Conservation (phyloP, 495 filamentous ascomycete species). For the Clavariopsis aquatica region DNA sequence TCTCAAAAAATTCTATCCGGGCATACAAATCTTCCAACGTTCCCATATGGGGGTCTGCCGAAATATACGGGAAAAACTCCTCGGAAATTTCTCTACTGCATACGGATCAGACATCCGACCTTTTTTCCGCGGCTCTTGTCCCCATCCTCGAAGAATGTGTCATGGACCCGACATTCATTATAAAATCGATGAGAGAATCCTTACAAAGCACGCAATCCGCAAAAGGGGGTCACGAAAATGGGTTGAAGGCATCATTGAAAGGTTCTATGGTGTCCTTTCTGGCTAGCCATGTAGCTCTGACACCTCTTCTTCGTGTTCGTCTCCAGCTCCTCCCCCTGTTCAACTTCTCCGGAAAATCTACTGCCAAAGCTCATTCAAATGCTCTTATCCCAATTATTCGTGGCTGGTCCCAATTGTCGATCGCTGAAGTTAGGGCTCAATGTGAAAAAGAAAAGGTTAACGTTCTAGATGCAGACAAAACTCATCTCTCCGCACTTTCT, state of each 20-base stretch:
- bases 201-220: conserved; percentile 52
- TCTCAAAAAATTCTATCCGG: conserved; percentile 37
- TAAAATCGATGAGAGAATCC: conserved; percentile 57
- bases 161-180: conserved; percentile 67
- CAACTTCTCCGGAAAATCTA: conserved; percentile 68
- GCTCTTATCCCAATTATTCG: conserved; percentile 69
- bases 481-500: conserved; percentile 61
- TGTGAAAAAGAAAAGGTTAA: conserved; percentile 65
- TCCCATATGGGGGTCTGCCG: conserved; percentile 17
- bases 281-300: conserved; percentile 65
- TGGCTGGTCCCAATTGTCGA: conserved; percentile 59
- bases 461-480: conserved; percentile 57
- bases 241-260: conserved; percentile 21
- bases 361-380: conserved; percentile 64
- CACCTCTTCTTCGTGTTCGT: conserved; percentile 69
- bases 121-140: conserved; percentile 65
- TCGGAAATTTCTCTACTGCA: conserved; percentile 61
- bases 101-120: conserved; percentile 54
- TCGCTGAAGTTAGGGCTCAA: conserved; percentile 46
- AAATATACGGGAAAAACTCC: conserved; percentile 58
- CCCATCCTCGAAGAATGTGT: conserved; percentile 80
- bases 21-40: background rate
- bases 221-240: conserved; percentile 10
- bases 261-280: conserved; percentile 68
- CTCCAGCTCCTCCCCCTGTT: conserved; percentile 67